Evolutionary conservation across 345 rosid species (phyloP).

Genomic region (Corchorus olitorius): DNA sequence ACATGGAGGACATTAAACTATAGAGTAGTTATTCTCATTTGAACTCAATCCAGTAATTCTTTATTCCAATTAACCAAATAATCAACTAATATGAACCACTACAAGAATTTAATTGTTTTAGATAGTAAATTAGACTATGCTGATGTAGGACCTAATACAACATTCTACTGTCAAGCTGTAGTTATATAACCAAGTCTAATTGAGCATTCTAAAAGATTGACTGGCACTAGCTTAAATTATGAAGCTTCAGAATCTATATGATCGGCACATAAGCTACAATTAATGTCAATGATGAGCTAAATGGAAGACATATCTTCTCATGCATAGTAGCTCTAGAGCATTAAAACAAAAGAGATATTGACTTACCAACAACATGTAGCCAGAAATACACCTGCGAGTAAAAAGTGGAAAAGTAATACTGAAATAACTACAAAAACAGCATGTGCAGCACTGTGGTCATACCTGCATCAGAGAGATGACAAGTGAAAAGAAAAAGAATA

Average conservation of each 20-base stretch:
- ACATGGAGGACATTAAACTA: not conserved
- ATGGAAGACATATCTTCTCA: not conserved
- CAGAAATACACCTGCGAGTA: constrained; percentile 68
- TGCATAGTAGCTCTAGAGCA: not conserved
- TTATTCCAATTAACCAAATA: not conserved
- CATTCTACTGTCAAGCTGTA: not conserved
- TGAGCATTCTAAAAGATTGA: not conserved
- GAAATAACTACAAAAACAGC: constrained; percentile 79
- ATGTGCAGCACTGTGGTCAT: constrained; percentile 86
- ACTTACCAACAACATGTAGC: constrained; percentile 93
- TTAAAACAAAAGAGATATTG: not conserved
- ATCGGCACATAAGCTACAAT: not conserved
- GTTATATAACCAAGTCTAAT: not conserved
- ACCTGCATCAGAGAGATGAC: constrained; percentile 56
- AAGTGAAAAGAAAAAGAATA: constrained; percentile 11
- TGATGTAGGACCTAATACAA: not conserved
- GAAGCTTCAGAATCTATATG: not conserved
- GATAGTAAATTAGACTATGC: not conserved
- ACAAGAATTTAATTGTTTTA: not conserved
- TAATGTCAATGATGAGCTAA: not conserved
- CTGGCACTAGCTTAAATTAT: not conserved
- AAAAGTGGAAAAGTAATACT: constrained; percentile 77
- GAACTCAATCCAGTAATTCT: not conserved
- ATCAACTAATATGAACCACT: not conserved
- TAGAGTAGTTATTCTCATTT: not conserved